Conservation (phyloP, 495 filamentous ascomycete genomes). For the Saxophila tyrrhenica region DNA sequence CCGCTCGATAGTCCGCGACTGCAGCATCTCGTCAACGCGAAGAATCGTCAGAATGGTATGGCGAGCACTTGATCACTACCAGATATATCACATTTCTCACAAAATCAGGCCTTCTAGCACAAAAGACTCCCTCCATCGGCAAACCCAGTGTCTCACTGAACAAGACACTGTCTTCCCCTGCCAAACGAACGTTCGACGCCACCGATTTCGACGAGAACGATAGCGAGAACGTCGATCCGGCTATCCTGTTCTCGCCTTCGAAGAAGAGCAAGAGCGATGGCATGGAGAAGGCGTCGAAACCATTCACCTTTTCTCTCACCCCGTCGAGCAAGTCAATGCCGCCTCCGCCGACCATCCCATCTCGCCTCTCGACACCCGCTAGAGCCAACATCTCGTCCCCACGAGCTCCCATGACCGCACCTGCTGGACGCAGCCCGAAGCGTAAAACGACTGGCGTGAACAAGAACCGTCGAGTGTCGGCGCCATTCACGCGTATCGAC, state of each 20-base stretch:
- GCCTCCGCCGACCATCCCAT: conserved; percentile 35
- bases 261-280: conserved; percentile 60
- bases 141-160: conserved; percentile 6
- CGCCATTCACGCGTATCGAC: conserved; percentile 47
- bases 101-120: conserved; percentile 6
- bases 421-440: conserved; percentile 50
- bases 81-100: conserved; percentile 2
- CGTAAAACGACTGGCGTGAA: conserved; percentile 50
- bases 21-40: conserved; percentile 40
- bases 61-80: neutral
- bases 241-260: conserved; percentile 43
- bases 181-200: conserved; percentile 31
- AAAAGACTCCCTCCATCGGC: conserved; percentile 2
- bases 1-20: conserved; percentile 30
- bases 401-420: conserved; percentile 29
- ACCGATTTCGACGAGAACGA: conserved; percentile 42
- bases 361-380: conserved; percentile 34
- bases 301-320: conserved; percentile 22
- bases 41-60: conserved; percentile 49
- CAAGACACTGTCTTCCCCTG: conserved; percentile 23
- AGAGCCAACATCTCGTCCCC: conserved; percentile 16
- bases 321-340: conserved; percentile 12
- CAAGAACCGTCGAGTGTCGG: conserved; percentile 42
- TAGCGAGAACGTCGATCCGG: conserved; percentile 73
- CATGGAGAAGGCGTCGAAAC: conserved; percentile 13